A percentile compares a stretch with the other conserved stretches of the same genome.
phyloP scores from a whole-genome alignment of 2,329 filamentous ascomycete species.

The Fusarium sterilihyphosum region DNA sequence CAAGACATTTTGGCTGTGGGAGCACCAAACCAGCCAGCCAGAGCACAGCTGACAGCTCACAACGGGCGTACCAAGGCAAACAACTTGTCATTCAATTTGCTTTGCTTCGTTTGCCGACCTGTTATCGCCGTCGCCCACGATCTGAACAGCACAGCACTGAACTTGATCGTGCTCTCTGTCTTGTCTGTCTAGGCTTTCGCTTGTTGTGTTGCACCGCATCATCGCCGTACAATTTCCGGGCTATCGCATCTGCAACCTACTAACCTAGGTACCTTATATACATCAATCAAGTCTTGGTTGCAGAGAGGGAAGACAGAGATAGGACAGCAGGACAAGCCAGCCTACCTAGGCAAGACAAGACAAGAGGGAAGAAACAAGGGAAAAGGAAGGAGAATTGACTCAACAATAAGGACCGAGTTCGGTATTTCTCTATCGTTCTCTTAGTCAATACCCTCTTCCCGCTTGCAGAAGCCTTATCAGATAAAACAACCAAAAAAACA shows the following conservation, averaged over 20 bases:
- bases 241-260: background rate
- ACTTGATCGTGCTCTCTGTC: background rate
- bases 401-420: slow-evolving; percentile 25
- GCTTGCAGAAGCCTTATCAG: slow-evolving; percentile 44
- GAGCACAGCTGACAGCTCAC: slow-evolving; percentile 28
- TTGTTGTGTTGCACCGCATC: slow-evolving; percentile 9
- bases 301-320: background rate
- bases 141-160: background rate
- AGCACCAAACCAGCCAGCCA: slow-evolving; percentile 19
- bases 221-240: slow-evolving; percentile 17
- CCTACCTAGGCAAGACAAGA: background rate
- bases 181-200: background rate
- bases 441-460: slow-evolving; percentile 42
- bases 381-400: slow-evolving; percentile 13
- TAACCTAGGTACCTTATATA: background rate
- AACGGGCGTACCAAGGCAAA: slow-evolving; percentile 37
- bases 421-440: slow-evolving; percentile 25
- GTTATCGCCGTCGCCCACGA: slow-evolving; percentile 32
- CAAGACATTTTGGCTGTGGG: slow-evolving; percentile 21
- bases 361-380: background rate
- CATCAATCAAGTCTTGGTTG: background rate
- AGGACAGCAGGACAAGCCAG: background rate
- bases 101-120: slow-evolving; percentile 1
- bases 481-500: slow-evolving; percentile 22
- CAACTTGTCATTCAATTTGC: slow-evolving; percentile 4